Conservation (phyloP, 2,329 filamentous ascomycete species). For the Cladosporium sp. region DNA sequence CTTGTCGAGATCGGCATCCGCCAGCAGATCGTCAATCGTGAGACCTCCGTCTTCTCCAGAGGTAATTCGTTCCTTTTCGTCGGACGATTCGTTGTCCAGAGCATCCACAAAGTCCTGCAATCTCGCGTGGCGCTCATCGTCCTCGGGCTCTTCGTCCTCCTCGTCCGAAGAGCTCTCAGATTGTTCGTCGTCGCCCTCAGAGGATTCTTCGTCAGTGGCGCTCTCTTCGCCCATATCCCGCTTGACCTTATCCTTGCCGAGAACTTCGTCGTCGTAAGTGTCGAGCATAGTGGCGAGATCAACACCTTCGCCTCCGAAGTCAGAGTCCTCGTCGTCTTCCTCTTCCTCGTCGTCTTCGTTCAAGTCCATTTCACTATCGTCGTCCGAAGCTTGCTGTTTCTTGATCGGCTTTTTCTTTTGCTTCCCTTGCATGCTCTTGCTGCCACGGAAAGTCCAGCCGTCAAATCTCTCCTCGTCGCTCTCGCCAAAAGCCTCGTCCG, state of each 20-base stretch:
- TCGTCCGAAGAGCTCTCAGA: constrained; percentile 58
- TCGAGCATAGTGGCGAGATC: constrained; percentile 64
- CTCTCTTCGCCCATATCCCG: constrained; percentile 33
- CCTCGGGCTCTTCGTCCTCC: constrained; percentile 45
- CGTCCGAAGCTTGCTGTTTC: constrained; percentile 32
- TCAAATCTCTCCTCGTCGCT: constrained; percentile 86
- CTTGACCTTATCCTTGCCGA: constrained; percentile 36
- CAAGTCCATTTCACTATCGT: constrained; percentile 53
- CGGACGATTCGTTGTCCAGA: constrained; percentile 39
- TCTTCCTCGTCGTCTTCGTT: constrained; percentile 43
- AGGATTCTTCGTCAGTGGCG: constrained; percentile 25
- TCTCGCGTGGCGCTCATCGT: constrained; percentile 60
- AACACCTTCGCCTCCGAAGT: constrained; percentile 63
- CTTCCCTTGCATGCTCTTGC: constrained; percentile 53
- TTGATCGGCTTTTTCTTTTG: constrained; percentile 48
- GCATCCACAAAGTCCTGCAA: constrained; percentile 42
- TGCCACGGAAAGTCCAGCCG: constrained; percentile 69
- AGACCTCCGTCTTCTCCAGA: constrained; percentile 55
- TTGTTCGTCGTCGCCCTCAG: constrained; percentile 29
- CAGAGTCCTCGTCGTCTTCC: constrained; percentile 58
- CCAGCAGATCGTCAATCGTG: constrained; percentile 71
- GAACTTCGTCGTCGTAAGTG: constrained; percentile 51
- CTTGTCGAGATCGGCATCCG: constrained; percentile 63
- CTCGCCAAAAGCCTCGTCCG: constrained; percentile 81
- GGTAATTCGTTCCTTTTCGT: constrained; percentile 39